phyloP scores from a whole-genome alignment of 306 rosid species.

The Rosa chinensis region DNA sequence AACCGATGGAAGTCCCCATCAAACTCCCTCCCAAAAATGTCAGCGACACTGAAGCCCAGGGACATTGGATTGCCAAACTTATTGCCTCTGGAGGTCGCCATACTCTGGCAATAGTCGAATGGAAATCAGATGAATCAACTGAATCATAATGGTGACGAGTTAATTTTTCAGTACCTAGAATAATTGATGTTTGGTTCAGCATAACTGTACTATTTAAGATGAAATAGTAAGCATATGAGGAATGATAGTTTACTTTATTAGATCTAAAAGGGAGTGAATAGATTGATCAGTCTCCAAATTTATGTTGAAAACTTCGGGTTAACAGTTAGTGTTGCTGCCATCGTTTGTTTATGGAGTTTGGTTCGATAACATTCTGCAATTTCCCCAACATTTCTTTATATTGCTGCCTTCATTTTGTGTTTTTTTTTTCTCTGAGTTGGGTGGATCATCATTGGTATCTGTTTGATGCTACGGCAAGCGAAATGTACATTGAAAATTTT shows the following conservation, averaged over 20 bases:
- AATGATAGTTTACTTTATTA: not conserved
- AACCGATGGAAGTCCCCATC: slow-evolving; percentile 91
- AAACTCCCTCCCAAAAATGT: slow-evolving; percentile 44
- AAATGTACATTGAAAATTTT: not conserved
- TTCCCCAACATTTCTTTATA: no score
- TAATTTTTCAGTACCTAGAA: slow-evolving; percentile 6
- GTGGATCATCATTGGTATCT: not conserved
- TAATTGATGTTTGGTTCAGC: not conserved
- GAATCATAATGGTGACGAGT: slow-evolving; percentile 7
- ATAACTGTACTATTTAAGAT: not conserved
- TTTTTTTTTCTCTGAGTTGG: not conserved
- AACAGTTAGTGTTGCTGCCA: not conserved
- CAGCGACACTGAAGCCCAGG: slow-evolving; percentile 33
- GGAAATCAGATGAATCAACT: slow-evolving; percentile 52
- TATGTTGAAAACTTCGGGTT: not conserved
- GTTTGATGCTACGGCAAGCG: not conserved
- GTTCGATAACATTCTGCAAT: not conserved
- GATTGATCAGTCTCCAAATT: not conserved
- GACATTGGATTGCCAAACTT: slow-evolving; percentile 75
- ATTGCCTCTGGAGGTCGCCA: slow-evolving; percentile 98
- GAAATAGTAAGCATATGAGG: not conserved
- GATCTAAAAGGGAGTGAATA: not conserved
- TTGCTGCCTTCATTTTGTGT: not conserved
- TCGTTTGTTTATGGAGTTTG: not conserved
- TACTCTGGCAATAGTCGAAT: slow-evolving; percentile 78